Evolutionary conservation across 2,329 filamentous ascomycete genomes (phyloP).

Genomic region (Exophiala dermatitidis): DNA sequence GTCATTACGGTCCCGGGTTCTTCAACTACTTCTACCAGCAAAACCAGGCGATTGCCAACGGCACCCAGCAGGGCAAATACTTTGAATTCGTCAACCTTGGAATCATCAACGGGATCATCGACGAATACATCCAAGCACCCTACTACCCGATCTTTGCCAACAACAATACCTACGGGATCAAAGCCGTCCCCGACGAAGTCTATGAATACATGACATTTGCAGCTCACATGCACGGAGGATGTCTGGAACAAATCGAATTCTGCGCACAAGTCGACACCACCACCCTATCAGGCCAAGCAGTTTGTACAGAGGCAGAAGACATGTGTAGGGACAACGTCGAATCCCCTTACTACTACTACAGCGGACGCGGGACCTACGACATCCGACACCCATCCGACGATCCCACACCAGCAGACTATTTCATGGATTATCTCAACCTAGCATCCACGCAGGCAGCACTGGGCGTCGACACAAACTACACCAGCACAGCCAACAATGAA

Average conservation of each 20-base stretch:
- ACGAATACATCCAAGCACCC: conserved; percentile 44
- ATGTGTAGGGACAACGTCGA: conserved; percentile 54
- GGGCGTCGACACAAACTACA: conserved; percentile 55
- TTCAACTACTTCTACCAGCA: conserved; percentile 53
- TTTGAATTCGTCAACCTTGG: conserved; percentile 50
- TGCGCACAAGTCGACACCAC: conserved; percentile 55
- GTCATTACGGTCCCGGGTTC: conserved; percentile 50
- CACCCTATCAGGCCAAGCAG: conserved; percentile 44
- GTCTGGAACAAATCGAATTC: conserved; percentile 57
- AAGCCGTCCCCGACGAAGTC: conserved; percentile 49
- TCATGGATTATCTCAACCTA: conserved; percentile 55
- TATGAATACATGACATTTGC: conserved; percentile 54
- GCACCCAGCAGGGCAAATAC: conserved; percentile 41
- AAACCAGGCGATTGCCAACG: conserved; percentile 49
- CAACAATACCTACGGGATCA: conserved; percentile 52
- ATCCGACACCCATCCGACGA: conserved; percentile 51
- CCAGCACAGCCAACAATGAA: conserved; percentile 37
- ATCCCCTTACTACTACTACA: conserved; percentile 48
- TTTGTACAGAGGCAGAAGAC: conserved; percentile 50
- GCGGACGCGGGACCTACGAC: conserved; percentile 53
- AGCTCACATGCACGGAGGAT: conserved; percentile 55
- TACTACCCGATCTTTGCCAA: conserved; percentile 48
- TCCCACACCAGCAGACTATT: conserved; percentile 57
- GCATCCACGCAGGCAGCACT: conserved; percentile 50
- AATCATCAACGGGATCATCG: conserved; percentile 52